Percentiles rank a stretch among this genome's conserved stretches.
Conservation (phyloP, 208 protist genomes). For the Trypanosoma conorhini region DNA sequence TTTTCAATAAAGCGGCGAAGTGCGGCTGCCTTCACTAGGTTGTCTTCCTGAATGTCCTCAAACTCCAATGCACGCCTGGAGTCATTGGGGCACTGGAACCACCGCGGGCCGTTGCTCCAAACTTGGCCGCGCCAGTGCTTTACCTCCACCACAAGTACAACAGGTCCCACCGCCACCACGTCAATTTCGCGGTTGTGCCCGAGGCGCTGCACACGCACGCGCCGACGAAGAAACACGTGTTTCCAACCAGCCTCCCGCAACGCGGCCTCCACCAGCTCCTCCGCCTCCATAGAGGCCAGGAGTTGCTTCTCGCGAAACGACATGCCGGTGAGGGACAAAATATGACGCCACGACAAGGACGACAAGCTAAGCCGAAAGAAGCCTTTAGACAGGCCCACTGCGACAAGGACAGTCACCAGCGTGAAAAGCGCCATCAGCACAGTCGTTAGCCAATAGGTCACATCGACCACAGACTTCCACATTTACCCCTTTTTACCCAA, state of each 20-base stretch:
- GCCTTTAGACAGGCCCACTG: slow-evolving; percentile 43
- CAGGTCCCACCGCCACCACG: slow-evolving; percentile 76
- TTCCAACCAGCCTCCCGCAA: slow-evolving; percentile 77
- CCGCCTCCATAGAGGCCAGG: slow-evolving; percentile 64
- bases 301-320: slow-evolving; percentile 38
- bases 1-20: slow-evolving; percentile 88
- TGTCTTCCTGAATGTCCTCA: slow-evolving; percentile 85
- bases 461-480: slow-evolving; percentile 23
- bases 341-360: slow-evolving; percentile 43
- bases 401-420: slow-evolving; percentile 37
- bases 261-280: slow-evolving; percentile 63
- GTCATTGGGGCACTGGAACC: slow-evolving; percentile 67
- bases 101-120: slow-evolving; percentile 81
- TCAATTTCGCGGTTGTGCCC: slow-evolving; percentile 91
- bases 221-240: slow-evolving; percentile 78
- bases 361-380: slow-evolving; percentile 48
- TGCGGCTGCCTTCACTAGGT: slow-evolving; percentile 78
- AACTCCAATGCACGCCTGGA: slow-evolving; percentile 67
- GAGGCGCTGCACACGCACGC: slow-evolving; percentile 65
- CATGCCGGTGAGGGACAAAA: slow-evolving; percentile 42
- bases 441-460: slow-evolving; percentile 34
- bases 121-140: slow-evolving; percentile 92
- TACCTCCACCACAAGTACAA: slow-evolving; percentile 87
- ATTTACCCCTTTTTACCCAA: background rate
- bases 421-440: slow-evolving; percentile 39